Evolutionary conservation across 2,329 filamentous ascomycete species (phyloP), one percentile per base, ranked within the genome.

Genomic region (Colletotrichum camelliae): DNA sequence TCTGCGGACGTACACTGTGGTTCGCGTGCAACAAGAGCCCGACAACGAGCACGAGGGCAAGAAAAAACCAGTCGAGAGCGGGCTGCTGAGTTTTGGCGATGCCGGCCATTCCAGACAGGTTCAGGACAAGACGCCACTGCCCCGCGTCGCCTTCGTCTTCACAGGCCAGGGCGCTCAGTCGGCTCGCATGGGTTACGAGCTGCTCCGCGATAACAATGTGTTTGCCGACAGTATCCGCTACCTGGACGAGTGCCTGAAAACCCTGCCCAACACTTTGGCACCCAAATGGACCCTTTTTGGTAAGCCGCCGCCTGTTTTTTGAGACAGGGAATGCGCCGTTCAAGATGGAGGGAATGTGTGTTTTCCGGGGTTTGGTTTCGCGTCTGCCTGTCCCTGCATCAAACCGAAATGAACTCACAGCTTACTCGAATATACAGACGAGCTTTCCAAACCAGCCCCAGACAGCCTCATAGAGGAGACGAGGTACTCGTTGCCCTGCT

Each of bases 101-200:
- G 27, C 58, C 10, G 18, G 0, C 3, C 27, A 21, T 61, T 61
- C 27, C 18, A 15, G 24, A 0, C 52, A 88, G 68, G 77, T 81
- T 1, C 60, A 67, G 0, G 85, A 39, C 52, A 83, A 1, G 80
- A 87, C 10, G 75, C 77, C 1, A 71, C 35, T 21, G 21, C 55
- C 55, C 55, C 55, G 55, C 1, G 3, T 39, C 5, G 52, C 18
- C 10, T 61, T 61, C 24, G 79, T 86, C 21, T 88, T 87, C 78
- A 88, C 85, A 0, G 87, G 87, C 6, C 87, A 88, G 70, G 87
- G 87, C 4, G 85, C 86, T 0, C 87, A 88, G 65, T 88, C 85
- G 82, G 80, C 81, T 5, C 80, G 79, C 0, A 88, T 88, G 86
- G 85, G 83, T 4, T 79, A 80, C 4, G 80, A 79, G 2, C 76